A percentile compares a stretch with the other conserved stretches of the same genome.
These are phyloP conservation scores for Pythium apleroticum DNA, from an alignment of 352 stramenopile genomes.

Conservation along the genomic window DNA sequence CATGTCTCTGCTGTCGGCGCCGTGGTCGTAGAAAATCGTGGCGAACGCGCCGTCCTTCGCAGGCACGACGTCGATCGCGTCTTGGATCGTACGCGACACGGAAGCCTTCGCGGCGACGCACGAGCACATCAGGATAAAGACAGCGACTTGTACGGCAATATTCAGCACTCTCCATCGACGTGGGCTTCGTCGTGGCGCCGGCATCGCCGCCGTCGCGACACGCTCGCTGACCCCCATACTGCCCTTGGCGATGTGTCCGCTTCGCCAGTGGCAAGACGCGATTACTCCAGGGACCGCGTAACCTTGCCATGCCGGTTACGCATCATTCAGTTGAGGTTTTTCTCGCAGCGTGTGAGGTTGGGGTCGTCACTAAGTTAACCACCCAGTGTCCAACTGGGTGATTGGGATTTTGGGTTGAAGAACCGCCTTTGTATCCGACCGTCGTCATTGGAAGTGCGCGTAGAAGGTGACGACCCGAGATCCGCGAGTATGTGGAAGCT, in stretches of 20 bases:
- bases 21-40: conserved; percentile 72
- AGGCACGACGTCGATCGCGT: not conserved
- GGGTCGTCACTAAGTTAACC: conserved; percentile 11
- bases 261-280: not conserved
- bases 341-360: not conserved
- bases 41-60: conserved; percentile 53
- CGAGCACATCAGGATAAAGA: conserved; percentile 15
- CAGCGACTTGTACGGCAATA: not conserved
- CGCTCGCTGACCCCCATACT: not conserved
- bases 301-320: not conserved
- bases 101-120: conserved; percentile 12
- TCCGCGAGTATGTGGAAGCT: conserved; percentile 55
- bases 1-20: conserved; percentile 56
- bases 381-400: conserved; percentile 8
- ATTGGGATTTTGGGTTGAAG: conserved; percentile 20
- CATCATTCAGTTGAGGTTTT: not conserved
- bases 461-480: not conserved
- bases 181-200: not conserved
- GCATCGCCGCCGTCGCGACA: not conserved
- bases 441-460: not conserved
- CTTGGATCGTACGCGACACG: conserved; percentile 5
- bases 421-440: not conserved
- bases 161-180: not conserved
- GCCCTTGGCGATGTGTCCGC: not conserved
- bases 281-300: not conserved